Evolutionary conservation across 2,329 filamentous ascomycete genomes (phyloP), one percentile per base, ranked within the genome.

Genomic region (Ophiostoma pallidulum): DNA sequence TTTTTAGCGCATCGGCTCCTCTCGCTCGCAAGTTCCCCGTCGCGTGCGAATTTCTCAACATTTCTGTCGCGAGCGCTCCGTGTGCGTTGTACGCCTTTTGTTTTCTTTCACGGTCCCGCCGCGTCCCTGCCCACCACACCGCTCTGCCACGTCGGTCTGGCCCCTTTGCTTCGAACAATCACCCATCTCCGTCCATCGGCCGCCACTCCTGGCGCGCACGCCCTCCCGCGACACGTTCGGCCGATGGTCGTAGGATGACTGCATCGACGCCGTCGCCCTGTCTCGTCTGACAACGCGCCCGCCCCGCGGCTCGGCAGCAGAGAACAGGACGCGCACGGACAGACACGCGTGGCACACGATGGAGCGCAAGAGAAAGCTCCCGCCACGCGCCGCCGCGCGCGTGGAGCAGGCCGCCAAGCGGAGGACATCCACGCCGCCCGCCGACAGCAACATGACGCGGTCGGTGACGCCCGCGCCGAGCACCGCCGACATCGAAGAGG

Each of bases 291-390:
- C 46, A 38, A 45, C n/a, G 44, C 47, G 41, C 42, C 33, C n/a
- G 33, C 2, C 32, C 14, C 20, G 22, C 9, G 13, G 24, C 41
- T n/a, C n/a, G n/a, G n/a, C 33, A 16, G 29, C 45, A 31, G 43
- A 29, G n/a, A 35, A 35, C 10, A 32, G 26, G 32, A 32, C 13
- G 18, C 14, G 33, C 22, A 18, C 33, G n/a, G 22, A 40, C 18
- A 10, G 8, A 39, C 13, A 3, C 19, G 36, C 5, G 14, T 8
- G 14, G 41, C 13, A 16, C 4, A 12, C 47, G 41, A 82, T 82
- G 78, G 79, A 83, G 66, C 74, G 69, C 61, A 82, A 82, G 67
- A 72, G 79, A 60, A 83, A 81, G 66, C 65, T 82, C 51, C 78
- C 79, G 19, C 71, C 79, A 36, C 73, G 80, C 60, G 75, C 77